Evolutionary conservation across 2,329 filamentous ascomycete species (phyloP), one percentile per base, ranked within the genome.

Genomic region (Aspergillus phoenicis): DNA sequence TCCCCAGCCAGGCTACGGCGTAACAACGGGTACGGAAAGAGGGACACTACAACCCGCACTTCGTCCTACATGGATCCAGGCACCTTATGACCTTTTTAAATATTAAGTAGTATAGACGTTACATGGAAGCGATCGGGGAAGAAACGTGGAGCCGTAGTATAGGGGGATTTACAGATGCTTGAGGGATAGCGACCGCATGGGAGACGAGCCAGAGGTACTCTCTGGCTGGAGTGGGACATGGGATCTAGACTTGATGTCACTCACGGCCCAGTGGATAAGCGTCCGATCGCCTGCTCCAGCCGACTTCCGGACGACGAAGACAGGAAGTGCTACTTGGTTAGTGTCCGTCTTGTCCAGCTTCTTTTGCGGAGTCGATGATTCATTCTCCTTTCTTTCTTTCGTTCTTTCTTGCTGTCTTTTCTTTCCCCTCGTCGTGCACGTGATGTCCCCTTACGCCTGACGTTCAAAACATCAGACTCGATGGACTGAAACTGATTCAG

Each of bases 201-300:
- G 33, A 36, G 10, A 36, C 33, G 33, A 36, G 33, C 33, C 4
- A 36, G 33, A 36, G 33, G 33, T 11, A 36, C 11, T 36, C 10
- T 2, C 33, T 36, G 10, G 11, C 33, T 36, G 33, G 33, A 36
- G 33, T 36, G 33, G 33, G 52, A 39, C 52, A 53, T 26, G n/a
- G 33, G 52, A 53, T 53, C 52, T 53, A 41, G 52, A 39, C 52
- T 53, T 53, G 36, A 53, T 53, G 52, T 53, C 52, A 53, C 36
- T 52, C 41, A 45, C 41, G 41, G 41, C 39, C 39, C 15, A 43
- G 41, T 45, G 41, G 41, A 45, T 45, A 45, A 45, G 17, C 41
- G 17, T 45, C 41, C 41, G 41, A 45, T 45, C 41, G 33, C 33
- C 33, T 36, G 33, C 51, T 26, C 33, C 33, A 36, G 33, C 33